Percentiles rank a stretch among this genome's conserved stretches.
phyloP scores from a whole-genome alignment of 306 rosid species.

The Quercus mongolica region DNA sequence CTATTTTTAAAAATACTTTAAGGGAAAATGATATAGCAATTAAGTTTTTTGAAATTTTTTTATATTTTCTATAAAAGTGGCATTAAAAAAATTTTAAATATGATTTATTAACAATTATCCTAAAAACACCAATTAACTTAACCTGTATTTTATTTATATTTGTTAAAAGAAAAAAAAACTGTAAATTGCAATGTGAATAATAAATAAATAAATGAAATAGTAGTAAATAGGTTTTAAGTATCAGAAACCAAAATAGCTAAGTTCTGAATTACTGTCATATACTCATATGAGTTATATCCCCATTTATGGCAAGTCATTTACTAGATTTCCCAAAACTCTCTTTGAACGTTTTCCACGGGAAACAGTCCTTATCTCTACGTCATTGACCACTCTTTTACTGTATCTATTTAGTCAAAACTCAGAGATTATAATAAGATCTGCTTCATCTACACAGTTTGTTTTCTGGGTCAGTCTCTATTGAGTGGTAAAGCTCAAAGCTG shows the following conservation, averaged over 20 bases:
- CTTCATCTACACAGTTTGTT: not conserved
- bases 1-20: too few species aligned
- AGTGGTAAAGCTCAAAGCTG: not conserved
- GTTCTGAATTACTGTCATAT: conserved; percentile 5
- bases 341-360: conserved; percentile 2
- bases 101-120: accelerated
- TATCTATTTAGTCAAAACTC: not conserved
- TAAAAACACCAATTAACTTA: accelerated
- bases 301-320: conserved; percentile 16
- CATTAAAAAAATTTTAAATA: too few species aligned
- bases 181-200: too few species aligned
- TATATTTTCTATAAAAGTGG: accelerated
- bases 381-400: too few species aligned
- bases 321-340: not conserved
- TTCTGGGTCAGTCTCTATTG: not conserved
- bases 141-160: too few species aligned
- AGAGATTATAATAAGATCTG: not conserved
- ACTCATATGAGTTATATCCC: not conserved
- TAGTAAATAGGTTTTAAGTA: not conserved
- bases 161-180: too few species aligned
- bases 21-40: accelerated
- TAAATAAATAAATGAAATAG: too few species aligned
- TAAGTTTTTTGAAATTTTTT: too few species aligned
- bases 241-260: conserved; percentile 1
- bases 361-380: not conserved